A percentile compares a stretch with the other conserved stretches of the same genome.
These are phyloP conservation scores for Clitopilus passeckerianus DNA, from an alignment of 768 basidiomycete species.

Conservation along the genomic window DNA sequence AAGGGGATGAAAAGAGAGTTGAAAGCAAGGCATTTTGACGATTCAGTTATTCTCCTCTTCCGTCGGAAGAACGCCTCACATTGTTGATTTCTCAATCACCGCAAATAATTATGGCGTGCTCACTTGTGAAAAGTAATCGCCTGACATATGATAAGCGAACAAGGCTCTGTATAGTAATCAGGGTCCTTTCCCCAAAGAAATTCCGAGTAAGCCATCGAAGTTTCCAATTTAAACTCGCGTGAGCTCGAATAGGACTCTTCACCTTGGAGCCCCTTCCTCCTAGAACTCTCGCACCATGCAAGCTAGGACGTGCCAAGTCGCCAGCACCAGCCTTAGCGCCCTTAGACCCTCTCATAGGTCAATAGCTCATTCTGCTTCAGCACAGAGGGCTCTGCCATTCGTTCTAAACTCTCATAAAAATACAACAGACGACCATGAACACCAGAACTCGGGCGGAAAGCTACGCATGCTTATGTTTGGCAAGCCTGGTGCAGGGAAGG, in stretches of 20 bases:
- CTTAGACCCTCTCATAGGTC: constrained; percentile 13
- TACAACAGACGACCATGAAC: constrained; percentile 30
- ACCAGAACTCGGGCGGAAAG: constrained; percentile 16
- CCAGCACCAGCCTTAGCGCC: neutral
- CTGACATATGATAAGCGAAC: neutral
- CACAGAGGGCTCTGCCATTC: constrained; percentile 44
- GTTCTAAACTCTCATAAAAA: constrained; percentile 39
- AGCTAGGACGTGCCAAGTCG: neutral
- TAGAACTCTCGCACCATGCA: constrained; percentile 8
- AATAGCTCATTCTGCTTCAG: constrained; percentile 23
- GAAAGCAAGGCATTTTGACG: constrained; percentile 2
- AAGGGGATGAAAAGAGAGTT: neutral
- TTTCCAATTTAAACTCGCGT: neutral
- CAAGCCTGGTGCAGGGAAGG: constrained; percentile 83
- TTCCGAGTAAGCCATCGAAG: neutral
- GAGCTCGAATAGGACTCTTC: neutral
- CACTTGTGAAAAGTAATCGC: neutral
- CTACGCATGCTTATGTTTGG: constrained; percentile 75
- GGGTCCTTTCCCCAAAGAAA: neutral
- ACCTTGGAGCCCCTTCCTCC: neutral
- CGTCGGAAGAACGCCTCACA: neutral
- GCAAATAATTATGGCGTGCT: neutral
- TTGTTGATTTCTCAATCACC: neutral
- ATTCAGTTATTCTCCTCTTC: neutral
- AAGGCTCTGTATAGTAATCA: neutral